These are phyloP conservation scores for Cucurbita pepo DNA, from an alignment of 306 rosid genomes.

Conservation along the genomic window DNA sequence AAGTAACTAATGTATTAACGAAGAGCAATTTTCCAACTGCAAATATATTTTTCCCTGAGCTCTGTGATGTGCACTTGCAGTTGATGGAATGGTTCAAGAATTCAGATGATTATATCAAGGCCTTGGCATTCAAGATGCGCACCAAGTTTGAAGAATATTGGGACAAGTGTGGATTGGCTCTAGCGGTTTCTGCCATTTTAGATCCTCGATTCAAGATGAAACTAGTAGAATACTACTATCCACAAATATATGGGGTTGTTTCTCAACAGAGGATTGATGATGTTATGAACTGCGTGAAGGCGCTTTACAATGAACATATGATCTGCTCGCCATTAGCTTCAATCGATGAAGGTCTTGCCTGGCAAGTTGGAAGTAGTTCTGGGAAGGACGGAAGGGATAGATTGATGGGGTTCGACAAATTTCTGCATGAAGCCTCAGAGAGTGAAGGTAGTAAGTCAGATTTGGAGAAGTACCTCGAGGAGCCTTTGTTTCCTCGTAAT, in stretches of 20 bases:
- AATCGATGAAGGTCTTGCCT: conserved; percentile 56
- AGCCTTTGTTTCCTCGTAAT: conserved; percentile 80
- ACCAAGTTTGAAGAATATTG: conserved; percentile 85
- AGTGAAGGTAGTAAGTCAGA: conserved; percentile 72
- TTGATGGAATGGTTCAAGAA: conserved; percentile 85
- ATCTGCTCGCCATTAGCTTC: conserved; percentile 63
- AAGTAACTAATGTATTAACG: conserved; percentile 38
- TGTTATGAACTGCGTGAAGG: conserved; percentile 57
- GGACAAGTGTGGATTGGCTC: conserved; percentile 73
- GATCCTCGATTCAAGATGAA: conserved; percentile 96
- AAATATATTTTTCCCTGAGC: conserved; percentile 74
- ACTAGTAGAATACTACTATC: conserved; percentile 78
- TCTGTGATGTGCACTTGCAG: conserved; percentile 72
- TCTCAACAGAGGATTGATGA: conserved; percentile 45
- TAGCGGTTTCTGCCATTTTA: conserved; percentile 86
- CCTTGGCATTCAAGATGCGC: conserved; percentile 62
- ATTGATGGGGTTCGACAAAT: conserved; percentile 85
- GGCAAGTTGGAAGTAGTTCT: conserved; percentile 58
- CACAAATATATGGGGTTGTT: conserved; percentile 57
- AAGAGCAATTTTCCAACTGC: conserved; percentile 58
- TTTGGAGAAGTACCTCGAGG: conserved; percentile 87
- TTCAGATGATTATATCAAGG: conserved; percentile 46
- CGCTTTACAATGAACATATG: conserved; percentile 74
- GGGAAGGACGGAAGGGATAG: conserved; percentile 64
- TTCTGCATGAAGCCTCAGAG: conserved; percentile 67